These are phyloP conservation scores for Hypericum perforatum DNA, from an alignment of 345 rosid genomes.

Conservation along the genomic window DNA sequence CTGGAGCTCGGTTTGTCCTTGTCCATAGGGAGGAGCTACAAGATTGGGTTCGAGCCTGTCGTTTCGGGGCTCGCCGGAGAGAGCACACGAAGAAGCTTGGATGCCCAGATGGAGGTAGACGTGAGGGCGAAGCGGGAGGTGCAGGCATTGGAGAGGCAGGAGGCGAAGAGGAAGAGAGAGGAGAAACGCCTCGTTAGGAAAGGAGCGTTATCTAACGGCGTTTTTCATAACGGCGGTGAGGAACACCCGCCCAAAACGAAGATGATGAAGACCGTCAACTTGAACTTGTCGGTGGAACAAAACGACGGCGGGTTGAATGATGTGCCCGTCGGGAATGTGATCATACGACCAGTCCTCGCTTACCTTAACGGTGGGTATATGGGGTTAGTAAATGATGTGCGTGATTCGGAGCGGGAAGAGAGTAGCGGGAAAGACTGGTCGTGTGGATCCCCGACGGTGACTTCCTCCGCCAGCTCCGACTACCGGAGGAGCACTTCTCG, in stretches of 20 bases:
- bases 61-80: neutral
- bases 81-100: neutral
- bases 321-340: too few relatives aligned
- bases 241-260: too few relatives aligned
- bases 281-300: too few relatives aligned
- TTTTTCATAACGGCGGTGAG: too few relatives aligned
- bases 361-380: too few relatives aligned
- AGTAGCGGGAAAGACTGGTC: slow-evolving; percentile 15
- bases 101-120: neutral
- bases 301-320: too few relatives aligned
- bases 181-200: slow-evolving; percentile 25
- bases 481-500: slow-evolving; percentile 25
- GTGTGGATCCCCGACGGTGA: slow-evolving; percentile 21
- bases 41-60: neutral
- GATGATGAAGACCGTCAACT: too few relatives aligned
- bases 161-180: slow-evolving; percentile 39
- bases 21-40: slow-evolving; percentile 46
- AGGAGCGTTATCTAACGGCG: neutral
- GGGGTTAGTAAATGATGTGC: slow-evolving; percentile 5
- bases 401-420: slow-evolving; percentile 24
- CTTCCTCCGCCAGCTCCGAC: slow-evolving; percentile 37
- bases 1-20: slow-evolving; percentile 52
- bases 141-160: slow-evolving; percentile 31
- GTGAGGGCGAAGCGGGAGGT: slow-evolving; percentile 23
- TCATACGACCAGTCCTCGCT: too few relatives aligned